Base-by-base conservation (phyloP, 2,329 filamentous ascomycete species). In the Diatrype stigma region DNA sequence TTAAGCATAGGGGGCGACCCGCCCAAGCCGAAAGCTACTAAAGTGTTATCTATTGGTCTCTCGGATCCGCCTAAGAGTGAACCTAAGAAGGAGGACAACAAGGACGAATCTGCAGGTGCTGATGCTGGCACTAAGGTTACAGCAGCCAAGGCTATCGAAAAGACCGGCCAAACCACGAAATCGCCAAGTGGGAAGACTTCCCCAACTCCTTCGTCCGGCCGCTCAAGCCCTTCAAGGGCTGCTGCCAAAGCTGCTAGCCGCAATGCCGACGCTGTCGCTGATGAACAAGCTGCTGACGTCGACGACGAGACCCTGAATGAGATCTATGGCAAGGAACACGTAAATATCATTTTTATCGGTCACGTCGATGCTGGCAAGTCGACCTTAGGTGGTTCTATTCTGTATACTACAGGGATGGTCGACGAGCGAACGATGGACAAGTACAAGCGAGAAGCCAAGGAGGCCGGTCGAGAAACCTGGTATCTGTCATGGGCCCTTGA, bases 301-400 rank as follows among this genome's bases (percentile, higher is more conserved):
- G 81, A 84, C 51, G 76, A 83, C 2, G 79, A 80, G 23, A 93
- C 90, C 0, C 76, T 99, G 54, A 90, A 91, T 70, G 93, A 97
- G 69, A 94, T 99, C 55, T 99, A 94, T 70, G 94, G 94, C 68
- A 96, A 97, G 72, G 91, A 86, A 67, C 83, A 86, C 62, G 76
- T 99, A 64, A 99, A 99, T 73, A 87, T 99, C 61, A 96, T 97
- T 59, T 96, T 97, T 74, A 88, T 97, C 66, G 93, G 94, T 47
- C 94, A 99, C 79, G 95, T 99, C 63, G 94, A 99, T 76, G 94
- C 94, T 48, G 94, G 94, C 62, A 99, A 99, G 76, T 96, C 91
- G 37, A 99, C 94, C 3, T 80, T 99, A 6, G 94, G 94, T 67
- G 94, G 94, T 47, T 89, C 89, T 48, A 96, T 99, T 56, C 79